Evolutionary conservation across 306 rosid species (phyloP), one percentile per base, ranked within the genome.

Genomic region (Heteromeles arbutifolia): DNA sequence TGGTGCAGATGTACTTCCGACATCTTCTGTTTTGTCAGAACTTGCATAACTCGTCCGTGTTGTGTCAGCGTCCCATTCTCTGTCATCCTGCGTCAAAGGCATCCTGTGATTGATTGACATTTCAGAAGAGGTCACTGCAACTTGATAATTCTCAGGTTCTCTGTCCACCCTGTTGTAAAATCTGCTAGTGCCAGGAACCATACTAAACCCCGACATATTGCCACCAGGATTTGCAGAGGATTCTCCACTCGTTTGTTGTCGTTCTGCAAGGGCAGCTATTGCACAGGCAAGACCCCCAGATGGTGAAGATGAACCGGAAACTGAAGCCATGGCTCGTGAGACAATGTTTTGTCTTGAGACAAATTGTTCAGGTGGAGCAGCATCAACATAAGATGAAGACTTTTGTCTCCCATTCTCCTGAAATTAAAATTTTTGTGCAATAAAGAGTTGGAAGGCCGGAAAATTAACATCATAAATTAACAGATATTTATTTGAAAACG

Each of bases 211-310:
- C 19, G 93, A 57, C n/a, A 76, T 84, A 81, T 87, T 87, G 58
- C 78, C 82, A 24, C 80, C 77, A 22, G 87, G 39, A 80, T 77
- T 81, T 59, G 61, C 50, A 21, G 93, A 83, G 54, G 92, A 82
- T 79, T 91, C 97, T 64, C 89, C 89, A 25, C 82, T 78, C 32
- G 72, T 83, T 85, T 96, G 99, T 73, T 92, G 99, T 67, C 94
- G 98, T 85, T 96, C 99, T 11, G 99, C 98, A 66, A 96, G 96
- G 80, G 99, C 96, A 73, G 99, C 99, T 79, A 92, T 88, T 50
- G 97, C 97, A 82, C 98, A 88, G 69, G 98, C 99, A 79, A 96
- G 98, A 53, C 98, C 96, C n/a, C 91, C 91, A 3, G 97, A 90
- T 28, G 96, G 96, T 12, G 98, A 96, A 8, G 99, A 85, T 32